Conservation (phyloP, 306 rosid species). For the Lathyrus tuberosus region DNA sequence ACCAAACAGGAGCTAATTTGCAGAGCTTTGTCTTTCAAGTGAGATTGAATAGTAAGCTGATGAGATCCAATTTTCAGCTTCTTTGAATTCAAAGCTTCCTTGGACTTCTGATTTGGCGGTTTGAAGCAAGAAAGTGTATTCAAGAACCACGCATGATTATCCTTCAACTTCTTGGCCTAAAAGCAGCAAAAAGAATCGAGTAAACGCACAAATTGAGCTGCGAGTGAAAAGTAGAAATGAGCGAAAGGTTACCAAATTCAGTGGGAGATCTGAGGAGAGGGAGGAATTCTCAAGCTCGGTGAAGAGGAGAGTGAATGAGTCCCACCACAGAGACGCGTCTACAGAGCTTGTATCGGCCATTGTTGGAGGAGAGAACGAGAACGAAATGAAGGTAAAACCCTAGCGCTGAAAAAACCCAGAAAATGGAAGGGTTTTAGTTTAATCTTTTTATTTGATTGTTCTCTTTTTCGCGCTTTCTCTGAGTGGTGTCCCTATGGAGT, state of each 20-base stretch:
- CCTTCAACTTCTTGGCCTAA: slow-evolving; percentile 76
- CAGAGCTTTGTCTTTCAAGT: slow-evolving; percentile 76
- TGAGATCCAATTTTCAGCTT: slow-evolving; percentile 69
- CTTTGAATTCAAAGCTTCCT: slow-evolving; percentile 69
- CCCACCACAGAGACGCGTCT: slow-evolving; percentile 96
- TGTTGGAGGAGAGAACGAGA: slow-evolving; percentile 32
- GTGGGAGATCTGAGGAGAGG: slow-evolving; percentile 68
- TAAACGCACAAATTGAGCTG: slow-evolving; percentile 16
- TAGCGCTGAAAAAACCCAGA: slow-evolving; percentile 20
- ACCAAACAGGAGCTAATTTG: slow-evolving; percentile 75
- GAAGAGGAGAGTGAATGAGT: slow-evolving; percentile 66
- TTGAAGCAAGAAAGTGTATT: slow-evolving; percentile 65
- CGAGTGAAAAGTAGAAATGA: not conserved
- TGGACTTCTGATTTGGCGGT: slow-evolving; percentile 71
- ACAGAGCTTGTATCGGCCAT: slow-evolving; percentile 68
- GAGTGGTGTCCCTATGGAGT: not conserved
- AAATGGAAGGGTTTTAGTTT: slow-evolving; percentile 43
- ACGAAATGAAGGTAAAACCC: slow-evolving; percentile 43
- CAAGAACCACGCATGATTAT: slow-evolving; percentile 73
- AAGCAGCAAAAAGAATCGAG: slow-evolving; percentile 25
- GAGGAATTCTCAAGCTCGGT: slow-evolving; percentile 75
- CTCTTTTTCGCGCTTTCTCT: slow-evolving; percentile 60
- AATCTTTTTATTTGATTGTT: slow-evolving; percentile 35
- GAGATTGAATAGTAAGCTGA: slow-evolving; percentile 53
- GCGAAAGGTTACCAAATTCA: slow-evolving; percentile 57